Conservation (phyloP, 768 basidiomycete species). For the Suillus placidus region DNA sequence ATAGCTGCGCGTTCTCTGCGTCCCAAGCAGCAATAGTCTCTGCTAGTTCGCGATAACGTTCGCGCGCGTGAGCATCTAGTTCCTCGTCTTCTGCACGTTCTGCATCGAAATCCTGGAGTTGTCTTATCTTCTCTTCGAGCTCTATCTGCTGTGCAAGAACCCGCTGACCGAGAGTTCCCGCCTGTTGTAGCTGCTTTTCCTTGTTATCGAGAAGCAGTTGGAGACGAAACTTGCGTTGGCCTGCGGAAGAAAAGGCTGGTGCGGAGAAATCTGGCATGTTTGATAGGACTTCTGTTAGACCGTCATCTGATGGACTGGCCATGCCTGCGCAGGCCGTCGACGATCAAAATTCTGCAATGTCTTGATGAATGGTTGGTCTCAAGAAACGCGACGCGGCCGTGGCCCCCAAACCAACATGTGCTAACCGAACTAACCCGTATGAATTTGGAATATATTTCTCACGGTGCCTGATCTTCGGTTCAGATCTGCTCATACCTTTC, state of each 20-base stretch:
- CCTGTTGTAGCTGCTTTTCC: slow-evolving; percentile 89
- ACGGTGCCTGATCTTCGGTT: background rate
- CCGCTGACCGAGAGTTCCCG: slow-evolving; percentile 91
- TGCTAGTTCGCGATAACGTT: slow-evolving; percentile 75
- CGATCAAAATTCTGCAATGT: slow-evolving; percentile 16
- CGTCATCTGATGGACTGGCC: slow-evolving; percentile 45
- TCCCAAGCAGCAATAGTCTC: slow-evolving; percentile 81
- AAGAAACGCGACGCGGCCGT: slow-evolving; percentile 6
- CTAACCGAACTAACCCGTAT: background rate
- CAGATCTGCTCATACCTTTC: background rate
- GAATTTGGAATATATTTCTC: slow-evolving; percentile 4
- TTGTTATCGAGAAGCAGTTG: slow-evolving; percentile 83
- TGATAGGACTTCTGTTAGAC: slow-evolving; percentile 34
- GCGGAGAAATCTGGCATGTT: slow-evolving; percentile 46
- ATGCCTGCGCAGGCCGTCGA: slow-evolving; percentile 34
- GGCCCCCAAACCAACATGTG: slow-evolving; percentile 5
- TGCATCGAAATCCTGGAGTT: slow-evolving; percentile 71
- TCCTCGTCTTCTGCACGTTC: slow-evolving; percentile 67
- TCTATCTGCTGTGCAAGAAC: slow-evolving; percentile 93
- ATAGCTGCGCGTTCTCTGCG: slow-evolving; percentile 74
- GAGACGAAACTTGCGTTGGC: slow-evolving; percentile 63
- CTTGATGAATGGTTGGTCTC: slow-evolving; percentile 5
- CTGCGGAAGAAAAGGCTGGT: slow-evolving; percentile 49
- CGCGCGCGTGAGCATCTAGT: slow-evolving; percentile 67
- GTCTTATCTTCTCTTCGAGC: slow-evolving; percentile 84